Percentiles rank a stretch among this genome's conserved stretches.
Evolutionary conservation across 441 rosid species (phyloP).

Genomic region (Syzygium syzygioides): DNA sequence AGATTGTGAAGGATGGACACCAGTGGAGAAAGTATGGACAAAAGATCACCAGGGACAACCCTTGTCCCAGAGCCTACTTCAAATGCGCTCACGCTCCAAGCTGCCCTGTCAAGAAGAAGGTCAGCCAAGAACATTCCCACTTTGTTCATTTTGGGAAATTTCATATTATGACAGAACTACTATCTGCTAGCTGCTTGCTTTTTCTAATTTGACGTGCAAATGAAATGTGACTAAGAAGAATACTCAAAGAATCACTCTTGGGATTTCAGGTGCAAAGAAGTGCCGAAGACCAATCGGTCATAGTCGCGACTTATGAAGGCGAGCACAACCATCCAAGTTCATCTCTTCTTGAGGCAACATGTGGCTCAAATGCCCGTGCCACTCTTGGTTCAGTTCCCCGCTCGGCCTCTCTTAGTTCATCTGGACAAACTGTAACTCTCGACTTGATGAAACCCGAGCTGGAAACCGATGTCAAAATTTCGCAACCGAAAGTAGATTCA

Average conservation of each 20-base stretch:
- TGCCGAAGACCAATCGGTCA: constrained; percentile 69
- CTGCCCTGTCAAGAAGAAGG: constrained; percentile 99
- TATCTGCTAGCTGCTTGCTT: background rate
- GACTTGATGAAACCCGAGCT: constrained; percentile 48
- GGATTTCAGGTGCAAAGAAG: constrained; percentile 81
- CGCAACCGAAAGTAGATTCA: constrained; percentile 28
- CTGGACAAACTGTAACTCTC: constrained; percentile 43
- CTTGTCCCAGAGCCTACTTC: constrained; percentile 99
- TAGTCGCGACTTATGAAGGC: constrained; percentile 98
- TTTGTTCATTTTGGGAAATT: background rate
- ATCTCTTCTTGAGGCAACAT: constrained; percentile 45
- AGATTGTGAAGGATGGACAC: constrained; percentile 96
- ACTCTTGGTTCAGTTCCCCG: constrained; percentile 27
- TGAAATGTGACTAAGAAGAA: background rate
- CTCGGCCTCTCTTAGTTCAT: constrained; percentile 27
- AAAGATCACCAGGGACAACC: constrained; percentile 95
- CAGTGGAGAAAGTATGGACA: constrained; percentile 99
- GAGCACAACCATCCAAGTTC: constrained; percentile 83
- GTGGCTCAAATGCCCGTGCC: constrained; percentile 31
- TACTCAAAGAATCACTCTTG: background rate
- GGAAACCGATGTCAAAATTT: background rate
- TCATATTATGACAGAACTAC: background rate
- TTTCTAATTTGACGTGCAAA: background rate
- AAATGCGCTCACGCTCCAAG: constrained; percentile 93
- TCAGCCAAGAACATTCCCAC: constrained; percentile 10